These are phyloP conservation scores for Penicillium paradoxum DNA, from an alignment of 495 filamentous ascomycete species.

Conservation along the genomic window DNA sequence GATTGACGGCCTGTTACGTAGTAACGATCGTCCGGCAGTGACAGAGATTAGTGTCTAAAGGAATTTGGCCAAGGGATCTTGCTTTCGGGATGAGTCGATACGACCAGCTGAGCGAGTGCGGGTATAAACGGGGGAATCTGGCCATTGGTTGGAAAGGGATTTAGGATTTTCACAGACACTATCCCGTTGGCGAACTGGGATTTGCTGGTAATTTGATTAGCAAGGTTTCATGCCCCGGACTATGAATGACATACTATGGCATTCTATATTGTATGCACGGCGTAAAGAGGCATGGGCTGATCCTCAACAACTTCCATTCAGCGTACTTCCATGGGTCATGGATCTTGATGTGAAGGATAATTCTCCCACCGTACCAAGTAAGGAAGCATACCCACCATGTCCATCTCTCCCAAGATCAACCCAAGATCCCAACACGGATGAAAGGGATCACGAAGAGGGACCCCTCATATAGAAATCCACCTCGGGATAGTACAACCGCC, in stretches of 20 bases:
- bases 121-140: constrained; percentile 4
- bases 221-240: background rate
- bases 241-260: background rate
- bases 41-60: background rate
- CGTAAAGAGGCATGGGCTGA: background rate
- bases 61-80: background rate
- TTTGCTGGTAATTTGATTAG: background rate
- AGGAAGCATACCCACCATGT: constrained; percentile 2
- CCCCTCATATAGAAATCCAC: background rate
- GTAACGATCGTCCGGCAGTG: constrained; percentile 9
- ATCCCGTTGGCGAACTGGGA: background rate
- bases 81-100: background rate
- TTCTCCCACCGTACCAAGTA: constrained; percentile 4
- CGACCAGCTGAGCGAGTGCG: background rate
- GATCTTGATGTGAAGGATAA: background rate
- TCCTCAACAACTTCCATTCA: background rate
- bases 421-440: background rate
- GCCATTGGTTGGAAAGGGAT: background rate
- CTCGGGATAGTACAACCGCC: constrained; percentile 11
- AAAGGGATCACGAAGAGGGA: background rate
- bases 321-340: no score
- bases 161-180: constrained; percentile 2
- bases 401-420: background rate
- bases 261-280: background rate
- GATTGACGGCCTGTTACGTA: constrained; percentile 4